Base-by-base conservation (phyloP, 225 moss, liverwort and hornwort genomes). In the Anthoceros angustus region DNA sequence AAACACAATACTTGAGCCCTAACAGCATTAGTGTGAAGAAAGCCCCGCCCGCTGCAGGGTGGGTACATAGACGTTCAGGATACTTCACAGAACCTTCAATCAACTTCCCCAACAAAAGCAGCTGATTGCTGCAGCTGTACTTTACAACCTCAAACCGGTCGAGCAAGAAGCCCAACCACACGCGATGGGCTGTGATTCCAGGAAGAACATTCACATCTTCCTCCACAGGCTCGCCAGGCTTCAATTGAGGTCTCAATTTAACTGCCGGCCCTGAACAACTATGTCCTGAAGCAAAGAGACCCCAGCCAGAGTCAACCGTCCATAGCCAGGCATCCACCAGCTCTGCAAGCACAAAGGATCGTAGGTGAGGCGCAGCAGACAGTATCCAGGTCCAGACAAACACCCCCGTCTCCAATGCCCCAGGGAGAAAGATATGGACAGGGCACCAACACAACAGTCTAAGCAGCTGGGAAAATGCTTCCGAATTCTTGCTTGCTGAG, bases 321-420 rank as follows among this genome's bases (percentile, higher is more conserved):
- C 92, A 92, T 68, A 92, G 71, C 92, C 92, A 92, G 48, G 92
- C 87, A 81, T 92, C 92, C 49, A 92, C 92, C 63, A 92, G 80
- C 70, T 92, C 92, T 67, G 84, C 82, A 14, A 92, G 78, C 48
- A 92, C 80, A 25, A 79, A 82, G 42, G 92, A 78, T 41, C 80
- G 84, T 66, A 92, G 68, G 64, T 83, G 82, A 41, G 92, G 92
- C 69, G 88, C 86, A 60, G 88, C 86, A 68, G 88, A 84, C 62
- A 92, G 62, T 70, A 92, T 76, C 92, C 92, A 92, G 48, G 86
- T 86, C 92, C 92, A 92, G 43, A 92, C 84, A 67, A 88, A 92
- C 39, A 92, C 75, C 21, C 88, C 92, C 12, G 92, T 92, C 78
- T 88, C 88, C 82, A 92, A 82, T 12, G 80, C 88, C 63, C 75